Base-by-base conservation (phyloP, 1,284 basidiomycete species). In the Ustilago curta region DNA sequence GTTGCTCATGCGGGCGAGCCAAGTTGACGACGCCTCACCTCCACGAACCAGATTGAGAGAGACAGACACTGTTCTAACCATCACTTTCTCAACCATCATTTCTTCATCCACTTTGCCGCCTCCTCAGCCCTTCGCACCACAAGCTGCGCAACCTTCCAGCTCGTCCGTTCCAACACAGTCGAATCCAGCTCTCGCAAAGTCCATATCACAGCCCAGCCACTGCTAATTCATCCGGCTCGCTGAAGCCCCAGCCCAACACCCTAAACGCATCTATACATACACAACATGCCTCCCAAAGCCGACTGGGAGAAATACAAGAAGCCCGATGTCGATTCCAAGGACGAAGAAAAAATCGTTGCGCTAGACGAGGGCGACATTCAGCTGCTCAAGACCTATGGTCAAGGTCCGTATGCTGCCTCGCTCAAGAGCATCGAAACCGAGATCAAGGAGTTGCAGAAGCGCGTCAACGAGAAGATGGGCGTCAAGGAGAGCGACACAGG, bases 401-500 rank as follows among this genome's bases (percentile, higher is more conserved):
- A 98, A 91, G 97, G 97, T 66, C 95, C 97, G 57, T 99, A 99
- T 84, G 95, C 95, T 0, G 86, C 89, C 37, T 90, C 91, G 77
- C 88, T 99, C 62, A 97, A 96, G 88, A 90, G 91, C 85, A 93
- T 92, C 31, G 96, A 98, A 78, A 87, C 88, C 59, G 97, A 99
- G 85, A 93, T 99, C 81, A 96, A 95, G 83, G 94, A 97, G 70
- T 92, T 97, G 35, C 95, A 97, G 87, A 96, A 96, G 86, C 91
- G 95, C 35, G 94, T 98, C 72, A 95, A 97, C 79, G 95, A 97
- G 88, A 95, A 94, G 86, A 93, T 98, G 77, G 92, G 93, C 70
- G 94, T 99, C 72, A 97, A 98, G 89, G 97, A 99, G 86, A 95
- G 93, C 5, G 97, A 99, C 86, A 99, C 97, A 12, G 97, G 97